Evolutionary conservation across 1,284 basidiomycete genomes (phyloP), one percentile per base, ranked within the genome.

Genomic region (Pseudozyma hubeiensis): DNA sequence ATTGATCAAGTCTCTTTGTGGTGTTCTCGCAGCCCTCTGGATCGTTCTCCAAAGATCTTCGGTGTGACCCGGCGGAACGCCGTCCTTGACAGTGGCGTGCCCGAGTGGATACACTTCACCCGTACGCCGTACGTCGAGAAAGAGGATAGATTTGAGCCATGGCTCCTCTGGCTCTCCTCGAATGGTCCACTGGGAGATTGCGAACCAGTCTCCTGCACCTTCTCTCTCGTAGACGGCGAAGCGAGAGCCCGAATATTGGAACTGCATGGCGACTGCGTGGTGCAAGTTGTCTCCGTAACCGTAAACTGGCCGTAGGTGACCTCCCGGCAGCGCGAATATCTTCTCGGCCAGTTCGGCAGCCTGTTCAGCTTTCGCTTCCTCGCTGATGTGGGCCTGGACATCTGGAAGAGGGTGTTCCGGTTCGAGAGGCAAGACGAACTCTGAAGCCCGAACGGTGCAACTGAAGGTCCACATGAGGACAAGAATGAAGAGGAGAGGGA

Each of bases 11-110:
- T 63, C 29, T 7, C 34, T 9, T 19, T 43, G 24, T 16, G 49
- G 19, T 10, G 37, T 56, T 10, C 10, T 44, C 1, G 60, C 53
- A 0, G 53, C 60, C 30, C 43, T 19, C 5, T 48, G 34, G 1
- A 63, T 9, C 16, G 53, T 63, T 14, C 40, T 30, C 53, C 48
- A 56, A 7, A 63, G 51, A 1, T 52, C 53, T 43, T 40, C 37
- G 19, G 5, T 29, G n/a, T 63, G 60, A 10, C 53, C 35, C 7
- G 54, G 53, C 0, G 60, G 60, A 1, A 63, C 16, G 4, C 53
- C 53, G 3, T 56, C 53, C 29, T 37, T 46, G n/a, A 63, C 49
- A 7, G 29, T 19, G 6, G 60, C 60, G 19, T 63, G 43, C 13
- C 60, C 60, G 14, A 56, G 17, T 10, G 60, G 60, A 5, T 8